These are phyloP conservation scores for Acanthamoeba royreba DNA, from an alignment of 208 protist genomes.

Conservation along the genomic window DNA sequence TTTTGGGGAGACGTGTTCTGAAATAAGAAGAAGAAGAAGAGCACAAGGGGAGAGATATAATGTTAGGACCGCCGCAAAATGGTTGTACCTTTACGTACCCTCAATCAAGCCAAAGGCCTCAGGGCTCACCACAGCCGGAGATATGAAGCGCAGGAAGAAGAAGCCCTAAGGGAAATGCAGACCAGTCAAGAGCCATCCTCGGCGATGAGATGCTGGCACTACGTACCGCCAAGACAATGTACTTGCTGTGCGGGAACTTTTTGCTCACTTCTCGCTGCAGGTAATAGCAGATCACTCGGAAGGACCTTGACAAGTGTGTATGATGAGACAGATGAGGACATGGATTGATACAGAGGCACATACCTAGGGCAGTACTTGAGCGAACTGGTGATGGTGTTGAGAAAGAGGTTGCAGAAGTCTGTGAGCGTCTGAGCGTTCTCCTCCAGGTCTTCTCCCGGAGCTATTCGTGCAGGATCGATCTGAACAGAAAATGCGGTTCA, in stretches of 20 bases:
- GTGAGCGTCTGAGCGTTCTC: neutral
- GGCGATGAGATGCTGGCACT: neutral
- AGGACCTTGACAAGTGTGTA: neutral
- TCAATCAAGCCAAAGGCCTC: neutral
- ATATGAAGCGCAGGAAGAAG: slow-evolving; percentile 29
- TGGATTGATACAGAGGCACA: neutral
- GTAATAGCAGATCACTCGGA: neutral
- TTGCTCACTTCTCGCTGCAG: neutral
- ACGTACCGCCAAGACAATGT: neutral
- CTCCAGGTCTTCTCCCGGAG: neutral
- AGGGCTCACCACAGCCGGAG: neutral
- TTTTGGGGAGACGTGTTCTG: neutral
- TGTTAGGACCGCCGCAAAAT: neutral
- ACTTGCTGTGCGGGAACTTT: slow-evolving; percentile 1
- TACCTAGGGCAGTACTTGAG: neutral
- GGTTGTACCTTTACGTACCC: neutral
- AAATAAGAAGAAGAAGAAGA: neutral
- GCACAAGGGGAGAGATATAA: no score
- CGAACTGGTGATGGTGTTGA: neutral
- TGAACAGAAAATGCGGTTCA: neutral
- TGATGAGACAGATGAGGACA: neutral
- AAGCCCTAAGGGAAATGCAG: neutral
- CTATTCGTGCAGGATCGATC: neutral
- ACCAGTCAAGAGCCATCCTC: neutral
- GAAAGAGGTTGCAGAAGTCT: neutral